phyloP scores from a whole-genome alignment of 2,329 filamentous ascomycete genomes.

The Diaporthe amygdali region DNA sequence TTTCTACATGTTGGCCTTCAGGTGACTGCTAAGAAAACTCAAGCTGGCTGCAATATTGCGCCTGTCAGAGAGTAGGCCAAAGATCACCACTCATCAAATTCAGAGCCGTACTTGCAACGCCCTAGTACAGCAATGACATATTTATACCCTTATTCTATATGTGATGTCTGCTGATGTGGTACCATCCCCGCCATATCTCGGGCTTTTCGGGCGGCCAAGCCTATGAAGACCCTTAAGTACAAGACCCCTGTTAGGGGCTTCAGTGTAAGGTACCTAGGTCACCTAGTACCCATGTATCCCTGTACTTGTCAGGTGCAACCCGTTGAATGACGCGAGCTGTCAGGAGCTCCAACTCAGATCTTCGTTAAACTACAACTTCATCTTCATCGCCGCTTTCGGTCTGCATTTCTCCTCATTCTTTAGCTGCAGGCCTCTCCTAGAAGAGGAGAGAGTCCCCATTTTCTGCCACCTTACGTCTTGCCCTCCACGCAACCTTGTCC shows the following conservation, averaged over 20 bases:
- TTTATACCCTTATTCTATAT: not conserved
- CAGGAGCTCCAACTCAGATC: constrained; percentile 13
- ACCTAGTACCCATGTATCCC: constrained; percentile 9
- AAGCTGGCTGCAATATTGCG: not conserved
- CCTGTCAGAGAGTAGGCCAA: not conserved
- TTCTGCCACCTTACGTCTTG: not conserved
- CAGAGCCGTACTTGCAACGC: not conserved
- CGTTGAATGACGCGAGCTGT: constrained; percentile 19
- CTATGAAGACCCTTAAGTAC: not conserved
- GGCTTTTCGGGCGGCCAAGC: not conserved
- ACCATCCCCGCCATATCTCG: not conserved
- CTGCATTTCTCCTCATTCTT: not conserved
- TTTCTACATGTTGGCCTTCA: not conserved
- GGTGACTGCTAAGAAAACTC: not conserved
- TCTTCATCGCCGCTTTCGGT: not conserved
- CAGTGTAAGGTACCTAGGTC: not conserved
- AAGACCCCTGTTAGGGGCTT: not conserved
- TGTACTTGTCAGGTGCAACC: not conserved
- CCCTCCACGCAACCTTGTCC: not conserved
- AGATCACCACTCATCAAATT: constrained; percentile 4
- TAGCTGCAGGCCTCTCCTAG: not conserved
- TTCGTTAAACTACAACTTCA: constrained; percentile 5
- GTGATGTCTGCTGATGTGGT: not conserved
- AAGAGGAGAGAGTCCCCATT: not conserved
- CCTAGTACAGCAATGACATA: not conserved